Evolutionary conservation across 495 filamentous ascomycete species (phyloP).

Genomic region (Neurospora hispaniola): DNA sequence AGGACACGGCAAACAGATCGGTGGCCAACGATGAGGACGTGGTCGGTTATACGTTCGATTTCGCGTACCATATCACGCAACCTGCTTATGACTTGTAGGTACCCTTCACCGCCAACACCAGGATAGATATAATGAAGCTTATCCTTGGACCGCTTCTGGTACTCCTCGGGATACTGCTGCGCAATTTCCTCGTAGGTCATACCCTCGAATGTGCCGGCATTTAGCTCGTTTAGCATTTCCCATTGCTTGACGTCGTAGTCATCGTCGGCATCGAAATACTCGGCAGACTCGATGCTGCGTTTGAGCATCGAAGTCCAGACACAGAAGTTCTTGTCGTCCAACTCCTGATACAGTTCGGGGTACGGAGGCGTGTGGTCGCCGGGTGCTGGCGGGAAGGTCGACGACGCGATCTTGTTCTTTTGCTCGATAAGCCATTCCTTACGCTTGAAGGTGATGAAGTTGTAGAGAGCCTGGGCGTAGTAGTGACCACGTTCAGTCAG

Average conservation of each 20-base stretch:
- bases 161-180: constrained; percentile 64
- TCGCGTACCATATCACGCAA: constrained; percentile 93
- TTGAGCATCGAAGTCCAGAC: constrained; percentile 97
- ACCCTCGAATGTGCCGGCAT: constrained; percentile 85
- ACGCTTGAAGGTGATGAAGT: constrained; percentile 67
- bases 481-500: constrained; percentile 62
- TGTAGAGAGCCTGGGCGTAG: constrained; percentile 63
- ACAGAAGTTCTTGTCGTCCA: constrained; percentile 79
- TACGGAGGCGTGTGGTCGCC: constrained; percentile 93
- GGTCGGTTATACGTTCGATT: constrained; percentile 92
- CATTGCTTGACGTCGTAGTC: constrained; percentile 95
- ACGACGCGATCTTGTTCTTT: constrained; percentile 55
- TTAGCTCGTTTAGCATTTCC: constrained; percentile 96
- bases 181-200: constrained; percentile 89
- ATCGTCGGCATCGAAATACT: constrained; percentile 84
- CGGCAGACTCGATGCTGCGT: constrained; percentile 70
- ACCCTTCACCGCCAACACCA: constrained; percentile 89
- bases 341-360: constrained; percentile 59
- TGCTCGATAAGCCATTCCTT: constrained; percentile 69
- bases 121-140: constrained; percentile 94
- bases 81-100: constrained; percentile 92
- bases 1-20: constrained; percentile 83
- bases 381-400: constrained; percentile 68
- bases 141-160: constrained; percentile 56
- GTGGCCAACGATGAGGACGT: constrained; percentile 83